Evolutionary conservation across 1,284 basidiomycete species (phyloP).

Genomic region (Austroboletus olivaceoglutinosus): DNA sequence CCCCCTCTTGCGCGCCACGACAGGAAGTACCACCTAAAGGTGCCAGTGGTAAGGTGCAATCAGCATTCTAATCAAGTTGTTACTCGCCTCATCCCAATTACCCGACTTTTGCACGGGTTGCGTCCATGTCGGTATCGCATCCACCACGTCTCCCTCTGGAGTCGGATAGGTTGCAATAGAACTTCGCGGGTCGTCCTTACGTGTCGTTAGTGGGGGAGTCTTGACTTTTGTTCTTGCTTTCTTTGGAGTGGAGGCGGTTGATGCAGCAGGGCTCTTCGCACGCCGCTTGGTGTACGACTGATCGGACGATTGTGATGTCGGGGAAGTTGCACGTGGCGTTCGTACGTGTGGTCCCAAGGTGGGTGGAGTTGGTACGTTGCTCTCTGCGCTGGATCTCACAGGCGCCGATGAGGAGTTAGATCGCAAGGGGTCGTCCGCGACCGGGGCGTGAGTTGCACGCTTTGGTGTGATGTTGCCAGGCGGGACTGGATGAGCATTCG

Average conservation of each 20-base stretch:
- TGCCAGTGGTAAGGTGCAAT: constrained; percentile 11
- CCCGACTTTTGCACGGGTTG: constrained; percentile 61
- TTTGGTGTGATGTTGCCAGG: constrained; percentile 34
- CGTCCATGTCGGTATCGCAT: constrained; percentile 77
- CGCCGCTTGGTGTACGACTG: constrained; percentile 39
- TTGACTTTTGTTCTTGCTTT: constrained; percentile 37
- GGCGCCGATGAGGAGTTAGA: constrained; percentile 26
- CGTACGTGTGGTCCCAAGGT: constrained; percentile 13
- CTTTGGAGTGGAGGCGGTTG: constrained; percentile 36
- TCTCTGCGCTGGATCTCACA: constrained; percentile 30
- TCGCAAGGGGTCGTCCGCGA: constrained; percentile 12
- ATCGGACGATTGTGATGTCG: constrained; percentile 26
- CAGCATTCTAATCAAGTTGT: background rate
- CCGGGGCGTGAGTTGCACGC: constrained; percentile 40
- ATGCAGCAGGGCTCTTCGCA: constrained; percentile 44
- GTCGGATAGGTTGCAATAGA: constrained; percentile 66
- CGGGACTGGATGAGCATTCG: constrained; percentile 6
- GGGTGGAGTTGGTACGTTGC: constrained; percentile 26
- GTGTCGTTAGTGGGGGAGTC: constrained; percentile 31
- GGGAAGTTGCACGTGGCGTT: constrained; percentile 24
- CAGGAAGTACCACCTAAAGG: constrained; percentile 57
- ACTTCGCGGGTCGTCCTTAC: constrained; percentile 32
- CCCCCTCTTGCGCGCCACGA: constrained; percentile 81
- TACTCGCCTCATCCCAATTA: constrained; percentile 76
- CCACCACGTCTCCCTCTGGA: constrained; percentile 47